Evolutionary conservation across 2,329 filamentous ascomycete species (phyloP).

Genomic region (Colletotrichum liriopes): DNA sequence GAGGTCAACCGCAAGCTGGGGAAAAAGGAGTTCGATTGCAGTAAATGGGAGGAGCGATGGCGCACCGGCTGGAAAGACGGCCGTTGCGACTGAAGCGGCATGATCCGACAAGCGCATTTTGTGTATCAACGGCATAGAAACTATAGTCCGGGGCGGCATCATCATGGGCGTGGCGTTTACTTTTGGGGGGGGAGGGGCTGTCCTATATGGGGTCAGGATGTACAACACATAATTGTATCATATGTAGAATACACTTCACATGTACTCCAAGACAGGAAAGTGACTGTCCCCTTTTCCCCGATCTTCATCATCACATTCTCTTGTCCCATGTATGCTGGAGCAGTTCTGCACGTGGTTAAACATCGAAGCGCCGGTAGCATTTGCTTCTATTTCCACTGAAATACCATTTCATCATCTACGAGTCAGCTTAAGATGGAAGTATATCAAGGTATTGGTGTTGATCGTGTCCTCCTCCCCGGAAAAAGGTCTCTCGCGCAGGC

Average conservation of each 20-base stretch:
- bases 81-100: conserved; percentile 67
- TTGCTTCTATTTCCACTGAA: not conserved
- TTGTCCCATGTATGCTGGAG: not conserved
- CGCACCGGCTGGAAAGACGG: conserved; percentile 87
- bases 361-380: not conserved
- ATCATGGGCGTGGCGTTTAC: not conserved
- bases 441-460: not conserved
- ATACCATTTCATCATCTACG: not conserved
- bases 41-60: conserved; percentile 94
- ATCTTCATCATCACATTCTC: not conserved
- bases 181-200: not conserved
- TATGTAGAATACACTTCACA: conserved; percentile 4
- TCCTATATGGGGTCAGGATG: not conserved
- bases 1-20: conserved; percentile 91
- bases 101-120: not conserved
- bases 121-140: not conserved
- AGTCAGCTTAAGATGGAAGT: not conserved
- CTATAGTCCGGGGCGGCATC: not conserved
- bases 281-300: not conserved
- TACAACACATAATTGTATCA: not conserved
- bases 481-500: no score
- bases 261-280: not conserved
- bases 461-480: no score
- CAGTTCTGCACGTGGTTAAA: not conserved
- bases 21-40: conserved; percentile 92